Base-by-base conservation (phyloP, 139 green algal species). In the Chlamydomonas urium region DNA sequence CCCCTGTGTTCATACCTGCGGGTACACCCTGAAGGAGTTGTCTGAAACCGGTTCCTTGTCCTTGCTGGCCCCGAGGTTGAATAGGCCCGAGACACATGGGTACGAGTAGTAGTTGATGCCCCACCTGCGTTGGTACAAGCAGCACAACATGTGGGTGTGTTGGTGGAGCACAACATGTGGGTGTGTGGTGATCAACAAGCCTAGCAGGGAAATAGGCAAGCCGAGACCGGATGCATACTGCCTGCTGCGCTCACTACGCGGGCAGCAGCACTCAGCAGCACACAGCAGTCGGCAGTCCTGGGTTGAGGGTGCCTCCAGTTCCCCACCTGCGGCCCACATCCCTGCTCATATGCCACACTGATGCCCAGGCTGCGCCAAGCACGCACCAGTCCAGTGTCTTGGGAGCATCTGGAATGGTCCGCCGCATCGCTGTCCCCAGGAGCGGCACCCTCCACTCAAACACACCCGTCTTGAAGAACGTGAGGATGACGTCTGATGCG, bases 11-110 rank as follows among this genome's bases (percentile, higher is more conserved):
- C 35, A 21, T 45, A 72, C 72, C 72, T 77, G 61, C 2, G 85
- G 47, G 60, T 89, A 83, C 36, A 89, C 69, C 3, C 78, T 62
- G 57, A 89, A 90, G 14, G 77, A 76, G 78, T 87, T 91, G 80
- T 92, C 87, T 2, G 79, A 89, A 77, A 90, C 88, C 3, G 78
- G 58, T 60, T 90, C 87, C 2, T 83, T 81, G 10, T 36, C 37
- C 35, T 75, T 60, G 66, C 65, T 72, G 5, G 65, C 35, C 8
- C 85, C 71, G 38, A 77, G 66, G 5, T 29, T 10, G 33, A 77
- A 77, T 28, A 33, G n/a, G n/a, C 37, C 17, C 5, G 37, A 59
- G 5, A 71, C 37, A 57, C 63, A 71, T 37, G 63, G 63, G 14
- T 42, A 42, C 14, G 32, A 47, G 60, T 67, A 71, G 38, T 71